Evolutionary conservation across 176 grass and related monocot species (phyloP).

Genomic region (Musa troglodytarum): DNA sequence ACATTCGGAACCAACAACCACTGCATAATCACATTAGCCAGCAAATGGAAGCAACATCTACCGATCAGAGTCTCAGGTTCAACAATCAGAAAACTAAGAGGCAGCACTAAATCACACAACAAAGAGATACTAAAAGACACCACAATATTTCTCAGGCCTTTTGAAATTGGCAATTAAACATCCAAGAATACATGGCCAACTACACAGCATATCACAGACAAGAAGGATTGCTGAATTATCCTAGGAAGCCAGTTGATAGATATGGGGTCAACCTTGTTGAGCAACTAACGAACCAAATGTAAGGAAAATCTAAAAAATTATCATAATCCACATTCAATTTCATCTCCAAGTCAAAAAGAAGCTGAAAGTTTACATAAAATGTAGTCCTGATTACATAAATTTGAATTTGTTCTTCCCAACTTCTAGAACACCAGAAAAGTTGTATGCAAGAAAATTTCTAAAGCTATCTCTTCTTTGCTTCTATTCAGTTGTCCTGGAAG

Average conservation of each 20-base stretch:
- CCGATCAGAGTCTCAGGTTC: not conserved
- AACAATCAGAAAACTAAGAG: not conserved
- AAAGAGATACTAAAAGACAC: not conserved
- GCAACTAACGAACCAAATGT: not conserved
- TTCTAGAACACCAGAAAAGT: not conserved
- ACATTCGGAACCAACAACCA: not conserved
- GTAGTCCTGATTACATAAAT: not conserved
- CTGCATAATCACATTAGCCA: not conserved
- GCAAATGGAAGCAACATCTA: not conserved
- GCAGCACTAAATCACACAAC: not conserved
- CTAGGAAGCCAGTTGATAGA: not conserved
- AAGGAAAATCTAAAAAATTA: slow-evolving; percentile 6
- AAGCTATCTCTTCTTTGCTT: not conserved
- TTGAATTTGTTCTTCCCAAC: not conserved
- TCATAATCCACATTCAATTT: not conserved
- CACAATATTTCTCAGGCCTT: not conserved
- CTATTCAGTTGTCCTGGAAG: not conserved
- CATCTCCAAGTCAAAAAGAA: not conserved
- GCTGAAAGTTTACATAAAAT: not conserved
- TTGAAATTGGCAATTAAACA: not conserved
- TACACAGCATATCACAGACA: not conserved
- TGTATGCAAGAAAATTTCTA: not conserved
- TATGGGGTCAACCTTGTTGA: not conserved
- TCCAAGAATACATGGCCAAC: too few species aligned
- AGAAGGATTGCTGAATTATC: not conserved